phyloP scores from a whole-genome alignment of 2,329 filamentous ascomycete species.

The Diplodia mutila region DNA sequence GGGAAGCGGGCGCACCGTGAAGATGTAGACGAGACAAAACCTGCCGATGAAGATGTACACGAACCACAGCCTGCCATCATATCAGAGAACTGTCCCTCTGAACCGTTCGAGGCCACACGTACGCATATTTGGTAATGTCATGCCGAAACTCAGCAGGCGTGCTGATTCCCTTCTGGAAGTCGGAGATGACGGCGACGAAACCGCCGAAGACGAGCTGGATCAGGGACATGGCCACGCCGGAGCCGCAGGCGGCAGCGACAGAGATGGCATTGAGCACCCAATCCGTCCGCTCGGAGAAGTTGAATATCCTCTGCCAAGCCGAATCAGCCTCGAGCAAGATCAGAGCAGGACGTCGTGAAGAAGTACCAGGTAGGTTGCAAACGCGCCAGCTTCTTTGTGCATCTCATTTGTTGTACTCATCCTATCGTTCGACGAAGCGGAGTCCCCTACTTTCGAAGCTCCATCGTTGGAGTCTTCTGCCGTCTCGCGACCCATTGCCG shows the following conservation, averaged over 20 bases:
- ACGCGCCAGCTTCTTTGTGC: not conserved
- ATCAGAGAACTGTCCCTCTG: not conserved
- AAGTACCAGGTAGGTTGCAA: not conserved
- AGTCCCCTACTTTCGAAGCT: not conserved
- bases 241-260: constrained; percentile 46
- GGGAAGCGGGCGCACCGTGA: constrained; percentile 62
- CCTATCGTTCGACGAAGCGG: not conserved
- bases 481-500: not conserved
- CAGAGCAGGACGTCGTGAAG: not conserved
- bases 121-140: constrained; percentile 45
- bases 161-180: constrained; percentile 43
- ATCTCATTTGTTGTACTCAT: not conserved
- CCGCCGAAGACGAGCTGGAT: constrained; percentile 59
- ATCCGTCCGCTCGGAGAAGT: constrained; percentile 38
- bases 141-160: constrained; percentile 42
- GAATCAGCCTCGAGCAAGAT: not conserved
- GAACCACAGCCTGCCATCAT: constrained; percentile 39
- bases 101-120: not conserved
- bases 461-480: not conserved
- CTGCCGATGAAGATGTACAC: constrained; percentile 39
- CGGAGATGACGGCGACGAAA: constrained; percentile 53
- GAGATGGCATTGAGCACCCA: constrained; percentile 39
- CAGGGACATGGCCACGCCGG: constrained; percentile 52
- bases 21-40: constrained; percentile 46
- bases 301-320: constrained; percentile 38